A percentile compares a stretch with the other conserved stretches of the same genome.
phyloP scores from a whole-genome alignment of 73 alveolate species.

The Paramecium primaurelia region DNA sequence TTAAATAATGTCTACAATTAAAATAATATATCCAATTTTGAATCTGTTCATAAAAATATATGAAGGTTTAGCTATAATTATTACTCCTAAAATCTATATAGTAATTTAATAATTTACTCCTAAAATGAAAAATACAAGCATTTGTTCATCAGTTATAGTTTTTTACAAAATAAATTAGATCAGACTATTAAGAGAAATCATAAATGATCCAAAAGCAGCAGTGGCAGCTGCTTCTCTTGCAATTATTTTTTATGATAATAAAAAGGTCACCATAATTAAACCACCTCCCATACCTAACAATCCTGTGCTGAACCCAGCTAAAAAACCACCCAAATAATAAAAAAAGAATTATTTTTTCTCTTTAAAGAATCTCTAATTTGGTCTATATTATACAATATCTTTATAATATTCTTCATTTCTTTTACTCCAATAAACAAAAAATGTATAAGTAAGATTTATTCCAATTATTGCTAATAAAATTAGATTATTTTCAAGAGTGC shows the following conservation, averaged over 20 bases:
- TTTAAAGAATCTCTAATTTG: neutral
- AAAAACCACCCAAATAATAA: neutral
- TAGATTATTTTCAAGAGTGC: neutral
- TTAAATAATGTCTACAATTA: neutral
- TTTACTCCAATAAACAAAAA: neutral
- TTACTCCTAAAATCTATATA: neutral
- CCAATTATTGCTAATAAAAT: neutral
- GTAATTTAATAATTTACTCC: neutral
- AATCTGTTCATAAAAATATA: neutral
- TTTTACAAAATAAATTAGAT: neutral
- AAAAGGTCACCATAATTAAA: neutral
- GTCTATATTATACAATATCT: neutral
- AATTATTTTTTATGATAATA: neutral
- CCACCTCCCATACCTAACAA: slow-evolving; percentile 51
- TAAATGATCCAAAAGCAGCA: slow-evolving; percentile 25
- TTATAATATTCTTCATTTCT: slow-evolving; percentile 6
- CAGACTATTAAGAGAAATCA: slow-evolving; percentile 11
- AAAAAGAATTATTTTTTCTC: neutral
- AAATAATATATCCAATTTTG: neutral
- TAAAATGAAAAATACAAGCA: neutral
- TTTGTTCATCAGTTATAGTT: neutral
- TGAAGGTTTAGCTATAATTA: neutral
- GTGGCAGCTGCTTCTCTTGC: slow-evolving; percentile 61
- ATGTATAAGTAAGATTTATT: neutral
- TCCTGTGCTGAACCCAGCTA: slow-evolving; percentile 20